phyloP scores from a whole-genome alignment of 106 monocot genomes.

The Narthecium ossifragum region DNA sequence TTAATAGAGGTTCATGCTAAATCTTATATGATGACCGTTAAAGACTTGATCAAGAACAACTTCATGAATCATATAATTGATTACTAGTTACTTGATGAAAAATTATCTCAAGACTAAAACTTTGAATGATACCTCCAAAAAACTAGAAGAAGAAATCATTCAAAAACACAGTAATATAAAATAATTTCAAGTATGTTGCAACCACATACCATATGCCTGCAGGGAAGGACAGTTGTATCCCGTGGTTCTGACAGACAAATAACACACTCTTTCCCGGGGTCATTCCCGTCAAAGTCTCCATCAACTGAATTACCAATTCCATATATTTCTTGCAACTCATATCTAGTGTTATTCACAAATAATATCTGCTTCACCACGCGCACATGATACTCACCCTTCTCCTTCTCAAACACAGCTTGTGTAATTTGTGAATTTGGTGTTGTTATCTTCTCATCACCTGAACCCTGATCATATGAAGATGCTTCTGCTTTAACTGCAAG shows the following conservation, averaged over 20 bases:
- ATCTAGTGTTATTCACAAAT: constrained; percentile 46
- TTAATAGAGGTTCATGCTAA: too few species aligned
- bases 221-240: constrained; percentile 71
- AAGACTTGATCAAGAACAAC: too few species aligned
- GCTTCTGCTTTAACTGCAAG: constrained; percentile 63
- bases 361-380: constrained; percentile 54
- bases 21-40: too few species aligned
- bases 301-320: constrained; percentile 74
- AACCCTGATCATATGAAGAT: constrained; percentile 15
- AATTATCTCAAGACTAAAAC: too few species aligned
- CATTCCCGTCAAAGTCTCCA: constrained; percentile 49
- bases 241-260: constrained; percentile 71
- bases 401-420: constrained; percentile 54
- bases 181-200: too few species aligned
- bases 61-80: too few species aligned
- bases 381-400: constrained; percentile 40
- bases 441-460: constrained; percentile 13
- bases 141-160: too few species aligned
- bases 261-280: constrained; percentile 71
- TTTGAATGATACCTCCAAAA: too few species aligned
- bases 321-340: constrained; percentile 74
- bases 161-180: too few species aligned
- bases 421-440: constrained; percentile 60
- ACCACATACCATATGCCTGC: constrained; percentile 74
- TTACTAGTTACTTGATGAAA: too few species aligned